Evolutionary conservation across 805 yeast species (phyloP), one percentile per base, ranked within the genome.

Genomic region (Brettanomyces anomalus): DNA sequence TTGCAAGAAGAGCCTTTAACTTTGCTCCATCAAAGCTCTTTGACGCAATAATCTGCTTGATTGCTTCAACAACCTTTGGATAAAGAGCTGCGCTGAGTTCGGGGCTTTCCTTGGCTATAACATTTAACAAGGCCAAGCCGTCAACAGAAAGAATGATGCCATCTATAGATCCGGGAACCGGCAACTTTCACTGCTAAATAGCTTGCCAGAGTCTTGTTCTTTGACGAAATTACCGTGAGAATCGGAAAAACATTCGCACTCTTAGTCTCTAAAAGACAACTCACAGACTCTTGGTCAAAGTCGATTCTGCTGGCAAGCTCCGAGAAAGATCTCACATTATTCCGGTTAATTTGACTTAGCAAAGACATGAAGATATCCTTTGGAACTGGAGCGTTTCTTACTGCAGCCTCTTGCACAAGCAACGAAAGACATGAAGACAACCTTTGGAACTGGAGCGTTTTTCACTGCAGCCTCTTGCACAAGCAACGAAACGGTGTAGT

Each of bases 1-100:
- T 24, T 11, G 28, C 37, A 19, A 52, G 21, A 26, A 48, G 51
- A 4, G 38, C 36, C 17, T 39, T 49, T 28, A 54, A 31, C 4
- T 46, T 42, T 4, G 13, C 15, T 3, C 14, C 37, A 20, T 42
- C 41, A 17, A 45, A 18, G 0, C 33, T 26, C 5, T 21, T 31
- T 7, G 39, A n/a, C 3, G 33, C 30, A 11, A 55, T 39, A 13
- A 39, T 36, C 5, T 28, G 14, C 7, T 46, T 16, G 1, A 56
- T 31, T 16, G 45, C 44, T 3, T 30, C 6, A 14, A 43, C 24
- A 7, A 55, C 15, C 34, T n/a, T 32, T 16, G 34, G 34, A n/a
- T 16, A n/a, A 32, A 32, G 34, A 6, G 13, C n/a, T 7, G 6
- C 34, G 13, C 34, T 14, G 11, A 36, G 31, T 14, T 19, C 16